Evolutionary conservation across 257 asterid species (phyloP), one percentile per base, ranked within the genome.

Genomic region (Penstemon eatonii): DNA sequence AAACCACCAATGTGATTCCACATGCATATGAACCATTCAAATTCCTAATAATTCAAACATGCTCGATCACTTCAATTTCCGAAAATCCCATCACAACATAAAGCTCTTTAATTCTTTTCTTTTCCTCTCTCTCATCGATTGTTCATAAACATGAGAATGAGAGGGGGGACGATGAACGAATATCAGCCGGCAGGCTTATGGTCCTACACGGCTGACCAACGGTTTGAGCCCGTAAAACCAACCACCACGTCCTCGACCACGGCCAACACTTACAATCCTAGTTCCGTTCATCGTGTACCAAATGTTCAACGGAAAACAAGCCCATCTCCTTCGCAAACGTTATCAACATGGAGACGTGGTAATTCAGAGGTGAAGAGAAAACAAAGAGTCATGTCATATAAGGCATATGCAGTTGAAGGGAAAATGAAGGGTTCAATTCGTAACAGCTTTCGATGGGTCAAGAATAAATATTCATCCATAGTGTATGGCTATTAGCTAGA

Each of bases 361-460:
- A 57, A 56, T 6, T 54, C 80, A 3, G 78, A 78, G 4, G 55
- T 44, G 10, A 78, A 76, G 78, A 70, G 84, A 70, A 82, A 55
- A 68, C 79, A 80, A 8, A 72, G 87, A 37, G 55, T 86, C 50
- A 76, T 74, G 41, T 2, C 78, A 3, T 84, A 86, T 50, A 80
- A 74, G 43, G 65, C 83, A 0, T 84, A 78, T 33, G 63, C 74
- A 1, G 71, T 76, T 40, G 81, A 84, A 60, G 62, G 84, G 60
- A 79, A 68, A 73, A 43, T 86, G 51, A 84, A 78, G 76, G 74
- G 67, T 56, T 82, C 87, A 0, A 57, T 82, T 25, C 69, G 85
- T 7, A 70, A 57, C 46, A 74, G 81, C 33, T 44, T 84, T n/a
- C 78, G 71, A 50, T 82, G 85, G 89, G 69, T 80, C 41, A 86